Conservation (phyloP, 768 basidiomycete genomes). For the Cantharellus anzutake region DNA sequence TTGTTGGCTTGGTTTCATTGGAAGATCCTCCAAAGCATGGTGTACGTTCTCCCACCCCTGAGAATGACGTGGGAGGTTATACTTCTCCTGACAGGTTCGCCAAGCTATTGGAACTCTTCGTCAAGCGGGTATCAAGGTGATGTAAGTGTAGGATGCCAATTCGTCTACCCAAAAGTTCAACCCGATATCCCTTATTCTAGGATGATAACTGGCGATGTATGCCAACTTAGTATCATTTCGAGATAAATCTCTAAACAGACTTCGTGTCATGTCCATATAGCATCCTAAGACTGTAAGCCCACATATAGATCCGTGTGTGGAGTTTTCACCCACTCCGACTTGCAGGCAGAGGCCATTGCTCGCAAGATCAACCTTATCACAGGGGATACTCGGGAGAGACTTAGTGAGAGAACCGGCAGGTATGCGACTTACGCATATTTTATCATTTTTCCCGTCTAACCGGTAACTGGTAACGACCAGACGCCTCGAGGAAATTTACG, state of each 20-base stretch:
- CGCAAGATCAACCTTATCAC: constrained; percentile 53
- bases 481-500: constrained; percentile 37
- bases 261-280: constrained; percentile 25
- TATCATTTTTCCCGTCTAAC: not conserved
- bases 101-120: constrained; percentile 54
- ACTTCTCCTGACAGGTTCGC: constrained; percentile 18
- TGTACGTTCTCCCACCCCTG: constrained; percentile 10
- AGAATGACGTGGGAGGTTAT: not conserved
- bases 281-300: constrained; percentile 36
- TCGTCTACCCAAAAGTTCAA: not conserved
- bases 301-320: not conserved
- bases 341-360: constrained; percentile 42
- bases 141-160: constrained; percentile 11
- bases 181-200: not conserved
- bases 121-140: constrained; percentile 53
- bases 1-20: constrained; percentile 44
- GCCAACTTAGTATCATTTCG: not conserved
- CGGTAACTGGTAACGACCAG: not conserved
- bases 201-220: constrained; percentile 43
- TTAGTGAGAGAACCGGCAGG: constrained; percentile 36
- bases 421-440: not conserved
- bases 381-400: constrained; percentile 40
- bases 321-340: not conserved
- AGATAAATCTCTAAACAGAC: not conserved
- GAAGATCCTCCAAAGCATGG: constrained; percentile 58